A percentile compares a stretch with the other conserved stretches of the same genome.
Conservation (phyloP, 1,284 basidiomycete genomes). For the Chiua sp. region DNA sequence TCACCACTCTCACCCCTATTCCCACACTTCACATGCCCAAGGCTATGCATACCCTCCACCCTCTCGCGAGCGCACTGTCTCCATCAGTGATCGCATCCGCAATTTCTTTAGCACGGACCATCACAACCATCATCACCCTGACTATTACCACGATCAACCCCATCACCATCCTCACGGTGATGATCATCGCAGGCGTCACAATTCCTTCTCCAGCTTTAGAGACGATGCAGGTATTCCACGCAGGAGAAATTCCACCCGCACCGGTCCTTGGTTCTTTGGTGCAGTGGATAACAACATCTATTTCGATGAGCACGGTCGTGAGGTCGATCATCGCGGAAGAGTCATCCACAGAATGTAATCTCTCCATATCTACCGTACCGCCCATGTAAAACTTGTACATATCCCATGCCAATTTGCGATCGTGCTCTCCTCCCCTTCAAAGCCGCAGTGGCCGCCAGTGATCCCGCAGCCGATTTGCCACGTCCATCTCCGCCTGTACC, state of each 20-base stretch:
- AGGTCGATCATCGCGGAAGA: slow-evolving; percentile 31
- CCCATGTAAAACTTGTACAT: slow-evolving; percentile 12
- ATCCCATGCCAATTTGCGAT: neutral
- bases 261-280: slow-evolving; percentile 28
- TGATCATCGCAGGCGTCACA: slow-evolving; percentile 27
- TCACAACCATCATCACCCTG: neutral
- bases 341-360: slow-evolving; percentile 33
- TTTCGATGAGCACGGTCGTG: slow-evolving; percentile 31
- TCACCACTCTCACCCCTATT: slow-evolving; percentile 8
- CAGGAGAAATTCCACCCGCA: slow-evolving; percentile 23
- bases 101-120: slow-evolving; percentile 28
- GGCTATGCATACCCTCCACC: neutral
- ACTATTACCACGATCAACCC: neutral
- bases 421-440: slow-evolving; percentile 3
- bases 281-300: slow-evolving; percentile 20
- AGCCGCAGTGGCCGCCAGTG: slow-evolving; percentile 68
- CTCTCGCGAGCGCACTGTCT: slow-evolving; percentile 23
- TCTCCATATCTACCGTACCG: slow-evolving; percentile 11
- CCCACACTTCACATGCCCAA: slow-evolving; percentile 4
- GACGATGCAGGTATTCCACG: slow-evolving; percentile 15
- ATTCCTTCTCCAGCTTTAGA: slow-evolving; percentile 26
- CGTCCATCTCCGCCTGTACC: slow-evolving; percentile 57
- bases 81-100: slow-evolving; percentile 34
- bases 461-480: slow-evolving; percentile 55
- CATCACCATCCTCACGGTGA: slow-evolving; percentile 8